Evolutionary conservation across 1,284 basidiomycete genomes (phyloP), one percentile per base, ranked within the genome.

Genomic region (Papiliotrema fonsecae): DNA sequence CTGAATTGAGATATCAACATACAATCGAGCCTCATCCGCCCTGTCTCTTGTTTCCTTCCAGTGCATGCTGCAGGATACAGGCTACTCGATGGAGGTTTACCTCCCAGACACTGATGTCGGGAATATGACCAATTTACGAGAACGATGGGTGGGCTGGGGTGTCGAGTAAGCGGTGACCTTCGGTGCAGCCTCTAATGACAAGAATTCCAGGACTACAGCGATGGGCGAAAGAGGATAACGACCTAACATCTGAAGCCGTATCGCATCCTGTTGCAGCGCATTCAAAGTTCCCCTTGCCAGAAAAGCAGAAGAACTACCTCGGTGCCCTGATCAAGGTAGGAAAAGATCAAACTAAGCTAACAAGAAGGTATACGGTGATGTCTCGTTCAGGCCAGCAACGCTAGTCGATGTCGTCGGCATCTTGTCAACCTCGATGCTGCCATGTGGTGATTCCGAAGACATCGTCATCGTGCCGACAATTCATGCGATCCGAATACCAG

Each of bases 71-170:
- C 72, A 74, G 54, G 72, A 74, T 47, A 72, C 71, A 1, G 69
- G 72, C 7, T 74, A 72, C 49, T 68, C 70, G 0, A 53, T 68
- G 42, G 72, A 74, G 49, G 69, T 74, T 9, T 74, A 73, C 52
- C 52, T 69, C 6, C 67, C 71, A 4, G 53, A 14, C 7, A 31
- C 30, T 18, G 3, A 6, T 9, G 45, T 49, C 28, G 49, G 51
- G 9, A 64, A 66, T 56, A 63, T 64, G 64, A 64, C 54, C 40
- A 49, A 64, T 34, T 55, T 74, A 24, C 56, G 61, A 34, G 72
- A 74, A 47, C 52, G 72, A 51, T 73, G 70, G 71, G 62, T 73
- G 13, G 70, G 70, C 2, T 74, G 72, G 72, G 71, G 57, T 14
- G 65, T 72, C 6, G 64, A 74, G 72, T 74, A 45, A 14, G 9